Percentiles rank a stretch among this genome's conserved stretches.
phyloP scores from a whole-genome alignment of 768 basidiomycete genomes.

The Agaricus sinodeliciosus region DNA sequence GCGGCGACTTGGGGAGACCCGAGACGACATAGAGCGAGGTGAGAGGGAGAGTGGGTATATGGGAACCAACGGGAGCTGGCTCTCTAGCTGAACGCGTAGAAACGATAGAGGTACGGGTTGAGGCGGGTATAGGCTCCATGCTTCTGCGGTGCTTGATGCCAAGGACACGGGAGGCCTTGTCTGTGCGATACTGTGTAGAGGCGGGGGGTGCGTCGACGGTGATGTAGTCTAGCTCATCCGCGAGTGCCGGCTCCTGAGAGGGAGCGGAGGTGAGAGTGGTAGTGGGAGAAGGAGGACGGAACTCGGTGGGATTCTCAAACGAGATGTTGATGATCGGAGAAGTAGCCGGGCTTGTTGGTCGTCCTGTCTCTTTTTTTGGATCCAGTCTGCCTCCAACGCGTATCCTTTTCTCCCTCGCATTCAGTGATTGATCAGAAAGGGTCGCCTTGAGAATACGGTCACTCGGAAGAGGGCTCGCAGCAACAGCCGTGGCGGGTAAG shows the following conservation, averaged over 20 bases:
- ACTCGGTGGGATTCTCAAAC: constrained; percentile 19
- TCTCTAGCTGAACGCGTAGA: constrained; percentile 66
- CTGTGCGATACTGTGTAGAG: constrained; percentile 37
- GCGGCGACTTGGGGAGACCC: constrained; percentile 82
- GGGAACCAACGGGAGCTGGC: constrained; percentile 50
- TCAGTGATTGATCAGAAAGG: constrained; percentile 43
- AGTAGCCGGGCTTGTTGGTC: constrained; percentile 28
- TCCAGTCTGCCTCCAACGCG: constrained; percentile 27
- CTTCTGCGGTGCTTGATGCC: constrained; percentile 69
- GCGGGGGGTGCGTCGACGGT: constrained; percentile 30
- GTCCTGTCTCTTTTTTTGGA: constrained; percentile 26
- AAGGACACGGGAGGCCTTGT: constrained; percentile 75
- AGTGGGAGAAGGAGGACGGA: constrained; percentile 18
- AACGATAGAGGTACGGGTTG: constrained; percentile 68
- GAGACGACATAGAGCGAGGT: constrained; percentile 84
- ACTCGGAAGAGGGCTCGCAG: constrained; percentile 27
- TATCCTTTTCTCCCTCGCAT: constrained; percentile 20
- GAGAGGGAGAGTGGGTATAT: constrained; percentile 65
- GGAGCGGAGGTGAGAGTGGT: constrained; percentile 19
- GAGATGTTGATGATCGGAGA: constrained; percentile 49
- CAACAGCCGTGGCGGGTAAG: constrained; percentile 28
- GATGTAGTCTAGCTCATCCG: constrained; percentile 73
- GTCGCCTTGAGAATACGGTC: constrained; percentile 42
- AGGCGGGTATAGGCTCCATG: constrained; percentile 83
- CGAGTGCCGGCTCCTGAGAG: constrained; percentile 39